Evolutionary conservation across 1,139 yeast genomes (phyloP), one percentile per base, ranked within the genome.

Genomic region (Candida sp.): DNA sequence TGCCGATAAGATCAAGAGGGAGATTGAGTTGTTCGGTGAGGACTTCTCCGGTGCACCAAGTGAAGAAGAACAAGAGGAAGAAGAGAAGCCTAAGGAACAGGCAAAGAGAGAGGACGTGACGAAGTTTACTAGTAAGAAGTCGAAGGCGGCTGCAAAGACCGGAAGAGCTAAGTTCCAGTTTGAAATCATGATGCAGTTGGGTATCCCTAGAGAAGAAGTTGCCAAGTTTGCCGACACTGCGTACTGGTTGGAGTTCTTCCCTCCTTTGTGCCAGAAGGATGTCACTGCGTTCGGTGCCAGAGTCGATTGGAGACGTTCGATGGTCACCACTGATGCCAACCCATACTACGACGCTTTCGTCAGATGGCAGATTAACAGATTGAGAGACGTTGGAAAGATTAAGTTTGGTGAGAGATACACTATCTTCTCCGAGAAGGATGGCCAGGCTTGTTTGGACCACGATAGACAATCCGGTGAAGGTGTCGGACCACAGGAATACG

Each of bases 391-490:
- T 53, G 96, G 96, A 55, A 94, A 92, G 75, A 92, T 94, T 75
- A 94, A 93, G 78, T 94, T 94, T 63, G 99, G 99, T 70, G 96
- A 94, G 77, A 88, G 99, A 77, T 91, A 92, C 79, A 96, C 99
- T 59, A 91, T 94, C 63, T 94, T 90, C 75, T 93, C 98, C 41
- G 97, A 93, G 67, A 93, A 90, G 76, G 99, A 94, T 73, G 98
- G 98, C 55, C 99, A 94, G 78, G 96, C 99, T 44, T 94, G 99
- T 80, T 93, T 94, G 92, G 99, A 94, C 73, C 99, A 94, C 72
- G 99, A 94, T 73, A 88, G 99, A 81, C 88, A 84, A 71, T 84
- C 94, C 48, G 99, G 99, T 68, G 99, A 94, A 78, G 99, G 96
- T 69, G 93, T 94, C 48, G 84, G 88, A 60, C 98, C 99, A 42